These are phyloP conservation scores for Vigna mungo DNA, from an alignment of 306 rosid genomes.

Conservation along the genomic window DNA sequence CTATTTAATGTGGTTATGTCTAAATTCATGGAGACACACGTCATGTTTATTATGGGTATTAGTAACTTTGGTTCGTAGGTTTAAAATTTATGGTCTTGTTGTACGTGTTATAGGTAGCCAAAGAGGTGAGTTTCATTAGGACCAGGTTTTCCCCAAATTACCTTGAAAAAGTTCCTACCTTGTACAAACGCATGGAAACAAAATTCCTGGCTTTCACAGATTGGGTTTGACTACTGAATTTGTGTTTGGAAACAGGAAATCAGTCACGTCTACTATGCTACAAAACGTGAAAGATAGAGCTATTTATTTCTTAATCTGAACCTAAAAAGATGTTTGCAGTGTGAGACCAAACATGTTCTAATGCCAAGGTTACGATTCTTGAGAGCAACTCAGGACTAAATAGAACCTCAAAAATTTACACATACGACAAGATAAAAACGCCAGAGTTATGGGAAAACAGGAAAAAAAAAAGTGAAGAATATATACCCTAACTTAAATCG, in stretches of 20 bases:
- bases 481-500: constrained; percentile 23
- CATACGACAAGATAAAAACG: constrained; percentile 52
- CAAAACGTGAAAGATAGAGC: neutral
- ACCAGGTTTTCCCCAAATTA: constrained; percentile 23
- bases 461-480: constrained; percentile 8
- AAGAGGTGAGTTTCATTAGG: neutral
- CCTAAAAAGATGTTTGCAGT: neutral
- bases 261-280: neutral
- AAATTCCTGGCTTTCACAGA: constrained; percentile 31
- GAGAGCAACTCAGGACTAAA: constrained; percentile 22
- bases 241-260: neutral
- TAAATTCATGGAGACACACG: neutral
- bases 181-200: constrained; percentile 34
- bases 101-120: constrained; percentile 18
- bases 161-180: constrained; percentile 14
- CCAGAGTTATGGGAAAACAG: constrained; percentile 35
- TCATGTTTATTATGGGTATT: constrained; percentile 3
- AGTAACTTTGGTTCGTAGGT: constrained; percentile 27
- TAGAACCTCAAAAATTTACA: constrained; percentile 41
- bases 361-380: neutral
- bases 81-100: neutral
- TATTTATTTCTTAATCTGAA: neutral
- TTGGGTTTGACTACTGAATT: constrained; percentile 22
- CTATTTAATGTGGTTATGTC: constrained; percentile 27
- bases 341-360: neutral